phyloP scores from a whole-genome alignment of 2,329 filamentous ascomycete species.

The Beauveria bassiana region DNA sequence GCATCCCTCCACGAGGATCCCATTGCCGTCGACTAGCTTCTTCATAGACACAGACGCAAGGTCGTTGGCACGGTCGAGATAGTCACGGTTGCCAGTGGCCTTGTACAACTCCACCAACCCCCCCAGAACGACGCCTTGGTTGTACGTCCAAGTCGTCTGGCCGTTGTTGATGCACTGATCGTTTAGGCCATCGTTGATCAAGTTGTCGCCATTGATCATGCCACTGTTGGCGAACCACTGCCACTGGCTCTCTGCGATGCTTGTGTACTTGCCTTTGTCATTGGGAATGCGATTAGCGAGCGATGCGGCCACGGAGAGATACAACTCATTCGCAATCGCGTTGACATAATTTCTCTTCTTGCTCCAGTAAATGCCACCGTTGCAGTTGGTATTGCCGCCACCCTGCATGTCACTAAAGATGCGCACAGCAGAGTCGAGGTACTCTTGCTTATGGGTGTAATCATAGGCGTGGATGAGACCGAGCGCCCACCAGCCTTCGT shows the following conservation, averaged over 20 bases:
- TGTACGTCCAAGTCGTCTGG: conserved; percentile 45
- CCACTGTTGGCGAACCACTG: conserved; percentile 43
- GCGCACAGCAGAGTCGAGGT: conserved; percentile 43
- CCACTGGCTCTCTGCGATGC: conserved; percentile 43
- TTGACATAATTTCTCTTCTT: conserved; percentile 44
- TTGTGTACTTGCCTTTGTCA: conserved; percentile 31
- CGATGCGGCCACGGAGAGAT: conserved; percentile 44
- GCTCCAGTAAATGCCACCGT: conserved; percentile 50
- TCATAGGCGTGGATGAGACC: conserved; percentile 51
- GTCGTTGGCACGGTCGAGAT: conserved; percentile 34
- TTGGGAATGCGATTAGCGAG: conserved; percentile 41
- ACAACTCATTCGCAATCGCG: conserved; percentile 51
- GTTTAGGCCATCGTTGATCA: conserved; percentile 48
- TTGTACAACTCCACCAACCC: conserved; percentile 42
- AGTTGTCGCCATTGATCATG: conserved; percentile 41
- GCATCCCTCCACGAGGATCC: conserved; percentile 37
- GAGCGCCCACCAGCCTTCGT: conserved; percentile 56
- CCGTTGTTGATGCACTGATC: conserved; percentile 44
- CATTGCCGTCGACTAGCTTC: conserved; percentile 33
- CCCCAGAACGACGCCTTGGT: conserved; percentile 50
- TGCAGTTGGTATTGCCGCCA: conserved; percentile 39
- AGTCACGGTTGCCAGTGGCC: conserved; percentile 33
- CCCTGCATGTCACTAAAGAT: conserved; percentile 51
- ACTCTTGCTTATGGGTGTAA: conserved; percentile 40
- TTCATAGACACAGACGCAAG: conserved; percentile 47